Evolutionary conservation across 2,329 filamentous ascomycete genomes (phyloP).

Genomic region (Didymellaceae sp.): DNA sequence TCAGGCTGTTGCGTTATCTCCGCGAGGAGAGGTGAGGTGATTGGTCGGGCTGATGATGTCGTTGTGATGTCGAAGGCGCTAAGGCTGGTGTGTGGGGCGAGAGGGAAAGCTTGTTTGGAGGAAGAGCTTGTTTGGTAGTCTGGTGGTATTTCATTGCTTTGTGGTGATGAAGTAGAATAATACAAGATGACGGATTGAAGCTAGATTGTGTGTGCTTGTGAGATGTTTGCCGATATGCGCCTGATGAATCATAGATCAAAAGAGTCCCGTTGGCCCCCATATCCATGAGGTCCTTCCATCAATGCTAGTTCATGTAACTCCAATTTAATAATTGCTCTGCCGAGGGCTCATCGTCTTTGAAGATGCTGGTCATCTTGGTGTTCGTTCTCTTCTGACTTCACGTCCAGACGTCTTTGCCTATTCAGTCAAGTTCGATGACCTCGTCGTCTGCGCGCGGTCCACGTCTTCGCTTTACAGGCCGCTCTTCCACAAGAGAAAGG

Average conservation of each 20-base stretch:
- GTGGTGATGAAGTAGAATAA: too few species aligned
- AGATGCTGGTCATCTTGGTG: neutral
- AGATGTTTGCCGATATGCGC: too few species aligned
- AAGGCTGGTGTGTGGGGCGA: neutral
- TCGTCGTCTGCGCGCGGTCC: neutral
- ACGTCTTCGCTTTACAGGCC: neutral
- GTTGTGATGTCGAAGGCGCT: neutral
- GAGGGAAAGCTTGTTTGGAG: conserved; percentile 1
- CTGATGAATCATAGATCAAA: too few species aligned
- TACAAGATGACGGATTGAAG: neutral
- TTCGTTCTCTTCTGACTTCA: too few species aligned
- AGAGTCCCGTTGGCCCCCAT: too few species aligned
- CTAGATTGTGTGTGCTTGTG: too few species aligned
- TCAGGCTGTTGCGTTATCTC: neutral
- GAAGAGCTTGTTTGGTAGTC: neutral
- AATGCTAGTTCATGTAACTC: too few species aligned
- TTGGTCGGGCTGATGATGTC: neutral
- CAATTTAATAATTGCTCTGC: too few species aligned
- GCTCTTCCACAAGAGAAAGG: neutral
- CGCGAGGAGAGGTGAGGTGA: neutral
- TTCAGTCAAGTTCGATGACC: neutral
- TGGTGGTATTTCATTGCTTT: too few species aligned
- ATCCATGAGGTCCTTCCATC: too few species aligned
- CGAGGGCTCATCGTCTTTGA: too few species aligned
- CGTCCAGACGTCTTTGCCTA: too few species aligned